Evolutionary conservation across 345 rosid species (phyloP), one percentile per base, ranked within the genome.

Genomic region (Balakata baccata): DNA sequence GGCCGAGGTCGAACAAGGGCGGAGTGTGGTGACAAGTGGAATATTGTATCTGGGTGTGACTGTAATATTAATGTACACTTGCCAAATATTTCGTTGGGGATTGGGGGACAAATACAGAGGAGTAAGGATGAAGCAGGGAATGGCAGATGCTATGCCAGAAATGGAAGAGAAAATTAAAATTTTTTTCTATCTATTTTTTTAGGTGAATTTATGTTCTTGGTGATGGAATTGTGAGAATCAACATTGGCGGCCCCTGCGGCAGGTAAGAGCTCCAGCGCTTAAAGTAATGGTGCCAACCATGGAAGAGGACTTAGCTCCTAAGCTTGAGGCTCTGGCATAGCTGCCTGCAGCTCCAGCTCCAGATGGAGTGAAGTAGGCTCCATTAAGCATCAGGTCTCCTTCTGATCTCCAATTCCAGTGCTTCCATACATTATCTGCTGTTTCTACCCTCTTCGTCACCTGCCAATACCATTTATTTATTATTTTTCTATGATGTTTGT

Each of bases 181-280:
- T 41, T 51, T 8, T 25, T 25, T 47, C 39, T 68, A 29, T 59
- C 23, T 58, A 10, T 20, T 9, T 69, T 20, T 52, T 18, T 37
- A n/a, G n/a, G n/a, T n/a, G n/a, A n/a, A n/a, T 37, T 38, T n/a
- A 7, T 47, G 17, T 22, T 46, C 3, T 20, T 63, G 50, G 41
- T 43, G 65, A 60, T 34, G 34, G 34, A 69, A 50, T 43, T 66
- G 64, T 66, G 64, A 39, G 64, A 37, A 66, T 83, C 81, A 90
- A 82, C 96, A 90, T 34, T 74, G 75, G 70, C 81, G 82, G 59
- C 89, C 90, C n/a, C 38, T 37, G 77, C 85, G 86, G 85, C 53
- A 77, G 64, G 7, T 10, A 17, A 77, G 68, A 23, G 38, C 76
- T 50, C 80, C 80, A 3, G 80, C 72, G 22, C 4, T 60, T 6